These are phyloP conservation scores for Chlorella vulgaris DNA, from an alignment of 139 green algal species.

Conservation along the genomic window DNA sequence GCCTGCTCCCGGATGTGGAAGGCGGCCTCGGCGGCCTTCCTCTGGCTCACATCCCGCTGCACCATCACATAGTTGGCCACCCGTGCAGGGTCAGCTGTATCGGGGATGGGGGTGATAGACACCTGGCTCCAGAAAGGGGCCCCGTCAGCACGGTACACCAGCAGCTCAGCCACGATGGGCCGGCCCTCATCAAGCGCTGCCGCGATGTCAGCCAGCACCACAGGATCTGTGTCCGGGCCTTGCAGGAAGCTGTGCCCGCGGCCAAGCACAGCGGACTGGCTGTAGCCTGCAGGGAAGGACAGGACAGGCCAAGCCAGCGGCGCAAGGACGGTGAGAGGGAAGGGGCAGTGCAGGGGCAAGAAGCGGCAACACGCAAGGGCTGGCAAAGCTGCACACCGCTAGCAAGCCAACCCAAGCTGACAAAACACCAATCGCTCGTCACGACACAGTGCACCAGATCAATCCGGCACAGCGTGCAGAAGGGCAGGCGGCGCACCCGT, in stretches of 20 bases:
- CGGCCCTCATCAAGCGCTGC: slow-evolving; percentile 70
- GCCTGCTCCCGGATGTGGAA: slow-evolving; percentile 18
- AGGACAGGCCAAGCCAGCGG: background rate
- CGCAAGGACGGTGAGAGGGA: background rate
- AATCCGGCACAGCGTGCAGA: background rate
- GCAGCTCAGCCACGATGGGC: slow-evolving; percentile 85
- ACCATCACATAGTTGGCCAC: slow-evolving; percentile 92
- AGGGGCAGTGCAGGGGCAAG: background rate
- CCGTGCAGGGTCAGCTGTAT: slow-evolving; percentile 61
- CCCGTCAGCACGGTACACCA: slow-evolving; percentile 92
- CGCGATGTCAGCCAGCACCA: slow-evolving; percentile 80
- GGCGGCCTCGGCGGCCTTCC: slow-evolving; percentile 51
- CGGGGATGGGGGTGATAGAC: slow-evolving; percentile 86
- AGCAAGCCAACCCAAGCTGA: no score
- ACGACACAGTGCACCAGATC: no score
- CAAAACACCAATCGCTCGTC: no score
- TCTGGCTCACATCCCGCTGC: slow-evolving; percentile 71
- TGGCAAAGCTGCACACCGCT: no score
- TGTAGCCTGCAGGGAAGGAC: slow-evolving; percentile 60
- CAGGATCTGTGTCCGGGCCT: slow-evolving; percentile 81
- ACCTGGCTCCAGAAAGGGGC: slow-evolving; percentile 97
- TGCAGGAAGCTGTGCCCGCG: slow-evolving; percentile 85
- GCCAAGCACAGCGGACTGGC: slow-evolving; percentile 54
- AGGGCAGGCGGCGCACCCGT: slow-evolving; percentile 55
- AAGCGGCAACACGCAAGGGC: background rate